Evolutionary conservation across 768 basidiomycete genomes (phyloP).

Genomic region (Trametes sanguinea): DNA sequence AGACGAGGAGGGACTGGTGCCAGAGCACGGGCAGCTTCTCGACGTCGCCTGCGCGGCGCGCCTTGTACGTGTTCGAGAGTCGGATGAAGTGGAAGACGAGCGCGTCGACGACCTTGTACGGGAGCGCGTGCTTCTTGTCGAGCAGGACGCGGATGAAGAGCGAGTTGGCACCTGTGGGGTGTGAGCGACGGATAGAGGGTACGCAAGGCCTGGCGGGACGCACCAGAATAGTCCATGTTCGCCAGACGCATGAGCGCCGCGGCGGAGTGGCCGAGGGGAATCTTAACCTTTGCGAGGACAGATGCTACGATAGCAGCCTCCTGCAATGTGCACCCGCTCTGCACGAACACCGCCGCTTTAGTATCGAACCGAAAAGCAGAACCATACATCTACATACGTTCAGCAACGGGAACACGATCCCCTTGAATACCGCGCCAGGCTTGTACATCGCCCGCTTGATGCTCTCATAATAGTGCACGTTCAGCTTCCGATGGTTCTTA

Average conservation of each 20-base stretch:
- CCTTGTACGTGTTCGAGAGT: conserved; percentile 88
- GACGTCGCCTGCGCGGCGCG: conserved; percentile 63
- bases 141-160: conserved; percentile 95
- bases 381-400: conserved; percentile 56
- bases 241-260: conserved; percentile 92
- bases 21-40: conserved; percentile 94
- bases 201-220: conserved; percentile 2
- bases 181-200: not conserved
- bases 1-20: conserved; percentile 96
- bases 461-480: conserved; percentile 93
- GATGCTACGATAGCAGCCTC: conserved; percentile 95
- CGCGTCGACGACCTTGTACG: conserved; percentile 96
- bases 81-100: conserved; percentile 98
- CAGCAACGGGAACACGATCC: conserved; percentile 92
- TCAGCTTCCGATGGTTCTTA: conserved; percentile 74
- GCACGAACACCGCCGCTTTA: not conserved
- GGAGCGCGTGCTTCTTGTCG: conserved; percentile 97
- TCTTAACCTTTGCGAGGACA: conserved; percentile 84
- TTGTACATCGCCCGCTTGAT: conserved; percentile 92
- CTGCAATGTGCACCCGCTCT: conserved; percentile 86
- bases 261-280: conserved; percentile 96
- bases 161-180: conserved; percentile 76
- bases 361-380: not conserved
- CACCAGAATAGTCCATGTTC: conserved; percentile 95
- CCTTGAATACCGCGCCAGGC: conserved; percentile 98